Conservation (phyloP, 2,329 filamentous ascomycete species). For the Claviceps arundinis region DNA sequence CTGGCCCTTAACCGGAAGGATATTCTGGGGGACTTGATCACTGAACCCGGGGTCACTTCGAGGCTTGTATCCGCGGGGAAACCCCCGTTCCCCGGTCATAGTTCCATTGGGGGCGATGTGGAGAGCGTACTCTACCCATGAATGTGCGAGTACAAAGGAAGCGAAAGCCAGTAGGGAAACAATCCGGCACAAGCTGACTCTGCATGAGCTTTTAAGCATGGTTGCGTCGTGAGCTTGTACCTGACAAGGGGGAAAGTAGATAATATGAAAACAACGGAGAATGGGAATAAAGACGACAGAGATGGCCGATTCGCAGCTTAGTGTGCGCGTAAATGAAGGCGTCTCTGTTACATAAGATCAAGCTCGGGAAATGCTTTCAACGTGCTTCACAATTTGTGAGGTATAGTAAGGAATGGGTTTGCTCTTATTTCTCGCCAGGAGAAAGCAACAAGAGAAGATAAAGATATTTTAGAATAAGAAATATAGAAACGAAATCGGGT, state of each 20-base stretch:
- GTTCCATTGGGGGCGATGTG: slow-evolving; percentile 61
- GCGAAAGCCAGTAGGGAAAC: slow-evolving; percentile 18
- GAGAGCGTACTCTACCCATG: slow-evolving; percentile 68
- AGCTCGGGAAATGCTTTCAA: too few species aligned
- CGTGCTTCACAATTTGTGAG: not conserved
- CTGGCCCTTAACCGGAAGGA: slow-evolving; percentile 49
- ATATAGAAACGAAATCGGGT: not conserved
- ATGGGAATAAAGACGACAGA: not conserved
- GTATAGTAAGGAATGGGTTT: not conserved
- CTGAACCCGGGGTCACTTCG: slow-evolving; percentile 41
- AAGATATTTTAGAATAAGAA: not conserved
- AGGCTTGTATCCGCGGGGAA: slow-evolving; percentile 54
- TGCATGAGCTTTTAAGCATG: not conserved
- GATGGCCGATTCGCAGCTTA: not conserved
- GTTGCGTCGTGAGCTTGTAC: slow-evolving; percentile 1
- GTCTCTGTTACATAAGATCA: too few species aligned
- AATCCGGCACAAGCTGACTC: slow-evolving; percentile 6
- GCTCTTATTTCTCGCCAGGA: slow-evolving; percentile 2
- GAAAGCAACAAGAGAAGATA: not conserved
- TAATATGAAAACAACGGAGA: not conserved
- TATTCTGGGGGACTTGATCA: slow-evolving; percentile 46
- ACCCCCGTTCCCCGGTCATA: slow-evolving; percentile 59
- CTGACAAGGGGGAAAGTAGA: not conserved
- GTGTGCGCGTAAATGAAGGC: not conserved
- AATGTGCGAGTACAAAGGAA: slow-evolving; percentile 42